Base-by-base conservation (phyloP, 805 yeast genomes). In the Nakazawaea siamensis region DNA sequence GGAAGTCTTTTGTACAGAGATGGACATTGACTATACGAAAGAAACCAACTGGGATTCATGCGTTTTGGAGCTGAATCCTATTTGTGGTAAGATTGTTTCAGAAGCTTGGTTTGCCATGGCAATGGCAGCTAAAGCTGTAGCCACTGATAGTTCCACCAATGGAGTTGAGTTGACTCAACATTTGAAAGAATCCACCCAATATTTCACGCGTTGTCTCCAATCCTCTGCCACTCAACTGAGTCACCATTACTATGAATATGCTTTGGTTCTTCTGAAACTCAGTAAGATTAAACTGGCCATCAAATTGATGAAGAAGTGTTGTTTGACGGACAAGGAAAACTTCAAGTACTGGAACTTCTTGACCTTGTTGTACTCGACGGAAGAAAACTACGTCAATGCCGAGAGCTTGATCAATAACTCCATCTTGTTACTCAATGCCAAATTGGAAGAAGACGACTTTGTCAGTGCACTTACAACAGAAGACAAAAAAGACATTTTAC, bases 401-500 rank as follows among this genome's bases (percentile, higher is more conserved):
- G 41, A 34, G 20, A 27, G n/a, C 11, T 27, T 34, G 29, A 31
- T 34, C 33, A 34, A 38, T 23, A 38, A 34, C 20, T 27, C 41
- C 5, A 31, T 34, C 12, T 26, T 27, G 18, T 13, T 37, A 11
- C 24, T 37, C 55, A 55, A 13, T 44, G 40, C 15, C 29, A 45
- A 20, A 43, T 33, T 17, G 44, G 43, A 5, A 37, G 43, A 12
- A 26, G 46, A 29, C 21, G 38, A 5, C 13, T 45, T 21, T 32
- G 31, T 38, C 41, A 12, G 38, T 16, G 27, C 36, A 1, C 26
- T 43, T 20, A 17, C 48, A 12, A 24, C 39, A 11, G 31, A 33
- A 13, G 38, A 57, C 24, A 57, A 69, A 47, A 60, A 69, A 57
- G 76, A 68, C 38, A 67, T 76, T 37, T 50, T 78, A 34, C 83